Percentiles rank a stretch among this genome's conserved stretches.
phyloP scores from a whole-genome alignment of 352 stramenopile species.

The Pythium dissotocum region DNA sequence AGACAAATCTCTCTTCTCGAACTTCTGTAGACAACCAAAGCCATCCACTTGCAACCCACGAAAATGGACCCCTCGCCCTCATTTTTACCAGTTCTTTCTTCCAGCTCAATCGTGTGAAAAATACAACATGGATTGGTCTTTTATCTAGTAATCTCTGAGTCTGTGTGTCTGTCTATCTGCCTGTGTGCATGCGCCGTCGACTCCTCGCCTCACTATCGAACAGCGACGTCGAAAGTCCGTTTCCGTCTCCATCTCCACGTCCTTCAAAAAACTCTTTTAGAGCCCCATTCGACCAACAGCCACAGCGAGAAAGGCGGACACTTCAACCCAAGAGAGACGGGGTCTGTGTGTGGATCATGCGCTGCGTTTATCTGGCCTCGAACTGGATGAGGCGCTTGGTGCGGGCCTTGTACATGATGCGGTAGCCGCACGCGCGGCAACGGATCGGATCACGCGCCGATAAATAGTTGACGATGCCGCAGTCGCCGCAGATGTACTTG shows the following conservation, averaged over 20 bases:
- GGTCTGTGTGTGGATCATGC: background rate
- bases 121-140: conserved; percentile 7
- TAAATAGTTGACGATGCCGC: conserved; percentile 94
- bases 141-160: background rate
- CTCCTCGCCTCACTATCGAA: background rate
- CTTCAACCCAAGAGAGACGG: background rate
- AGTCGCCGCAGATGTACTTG: conserved; percentile 98
- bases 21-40: background rate
- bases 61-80: background rate
- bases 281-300: background rate
- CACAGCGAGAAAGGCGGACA: background rate
- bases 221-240: background rate
- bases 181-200: background rate
- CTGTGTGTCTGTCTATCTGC: background rate
- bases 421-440: conserved; percentile 95
- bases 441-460: conserved; percentile 95
- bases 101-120: background rate
- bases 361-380: conserved; percentile 72
- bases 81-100: background rate
- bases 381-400: conserved; percentile 95
- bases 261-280: background rate
- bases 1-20: conserved; percentile 1
- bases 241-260: background rate
- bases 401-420: conserved; percentile 98
- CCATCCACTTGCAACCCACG: background rate